These are phyloP conservation scores for Ligustrum vulgare DNA, from an alignment of 257 asterid genomes.

Conservation along the genomic window DNA sequence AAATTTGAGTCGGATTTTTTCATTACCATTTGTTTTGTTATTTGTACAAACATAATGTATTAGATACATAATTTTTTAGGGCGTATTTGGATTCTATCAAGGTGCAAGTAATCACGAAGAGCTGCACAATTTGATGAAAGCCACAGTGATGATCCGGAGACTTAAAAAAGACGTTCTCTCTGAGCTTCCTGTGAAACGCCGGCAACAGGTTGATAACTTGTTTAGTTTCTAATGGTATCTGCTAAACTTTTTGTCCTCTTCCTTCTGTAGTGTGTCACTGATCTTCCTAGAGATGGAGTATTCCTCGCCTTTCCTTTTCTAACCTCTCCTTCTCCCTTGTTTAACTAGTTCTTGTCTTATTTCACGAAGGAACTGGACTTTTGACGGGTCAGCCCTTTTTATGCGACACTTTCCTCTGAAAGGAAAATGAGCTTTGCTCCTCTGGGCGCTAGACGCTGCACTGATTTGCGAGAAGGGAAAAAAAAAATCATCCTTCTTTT, in stretches of 20 bases:
- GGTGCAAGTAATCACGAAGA: conserved; percentile 98
- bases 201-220: conserved; percentile 66
- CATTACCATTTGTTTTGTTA: conserved; percentile 12
- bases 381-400: background rate
- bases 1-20: conserved; percentile 21
- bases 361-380: too few species aligned
- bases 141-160: conserved; percentile 89
- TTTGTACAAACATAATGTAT: conserved; percentile 15
- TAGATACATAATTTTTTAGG: conserved; percentile 42
- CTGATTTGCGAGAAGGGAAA: conserved; percentile 10
- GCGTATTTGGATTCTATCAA: conserved; percentile 83
- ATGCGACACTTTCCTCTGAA: background rate
- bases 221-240: conserved; percentile 13
- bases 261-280: background rate
- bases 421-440: conserved; percentile 29
- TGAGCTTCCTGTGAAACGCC: conserved; percentile 89
- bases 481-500: background rate
- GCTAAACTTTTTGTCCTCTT: background rate
- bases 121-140: conserved; percentile 92
- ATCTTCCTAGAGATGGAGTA: background rate
- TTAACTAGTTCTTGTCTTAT: background rate
- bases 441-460: conserved; percentile 28
- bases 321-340: background rate
- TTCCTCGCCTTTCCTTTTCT: background rate
- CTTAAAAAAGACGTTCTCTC: conserved; percentile 93